Percentiles rank a stretch among this genome's conserved stretches.
Evolutionary conservation across 768 basidiomycete genomes (phyloP).

Genomic region (Wakefieldia striispora): DNA sequence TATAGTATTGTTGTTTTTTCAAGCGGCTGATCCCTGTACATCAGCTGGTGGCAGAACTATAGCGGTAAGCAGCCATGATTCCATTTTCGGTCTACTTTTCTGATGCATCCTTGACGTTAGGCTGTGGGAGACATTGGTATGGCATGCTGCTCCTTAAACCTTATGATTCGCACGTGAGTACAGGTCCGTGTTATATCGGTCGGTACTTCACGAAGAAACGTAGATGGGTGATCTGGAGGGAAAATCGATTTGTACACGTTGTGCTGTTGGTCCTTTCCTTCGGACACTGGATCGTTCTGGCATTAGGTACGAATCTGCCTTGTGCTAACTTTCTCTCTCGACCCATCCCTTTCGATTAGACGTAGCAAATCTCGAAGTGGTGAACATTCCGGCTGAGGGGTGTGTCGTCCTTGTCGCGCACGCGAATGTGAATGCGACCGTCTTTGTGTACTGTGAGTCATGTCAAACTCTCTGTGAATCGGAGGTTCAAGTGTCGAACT

Average conservation of each 20-base stretch:
- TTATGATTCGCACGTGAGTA: conserved; percentile 29
- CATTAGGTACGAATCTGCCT: conserved; percentile 6
- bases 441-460: conserved; percentile 22
- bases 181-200: not conserved
- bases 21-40: not conserved
- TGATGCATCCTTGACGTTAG: conserved; percentile 7
- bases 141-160: conserved; percentile 15
- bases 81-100: not conserved
- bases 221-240: conserved; percentile 31
- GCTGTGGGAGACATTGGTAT: not conserved
- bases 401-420: conserved; percentile 2
- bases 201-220: not conserved
- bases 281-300: conserved; percentile 25
- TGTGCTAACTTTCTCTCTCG: not conserved
- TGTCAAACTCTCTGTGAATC: not conserved
- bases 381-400: not conserved
- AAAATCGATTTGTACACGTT: conserved; percentile 11
- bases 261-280: conserved; percentile 9
- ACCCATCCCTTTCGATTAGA: conserved; percentile 8
- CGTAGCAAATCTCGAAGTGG: conserved; percentile 4
- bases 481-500: not conserved
- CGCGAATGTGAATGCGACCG: conserved; percentile 1
- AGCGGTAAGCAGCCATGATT: conserved; percentile 13
- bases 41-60: conserved; percentile 5
- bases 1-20: not conserved